Evolutionary conservation across 805 yeast species (phyloP).

Genomic region (Jamesozyma piceae): DNA sequence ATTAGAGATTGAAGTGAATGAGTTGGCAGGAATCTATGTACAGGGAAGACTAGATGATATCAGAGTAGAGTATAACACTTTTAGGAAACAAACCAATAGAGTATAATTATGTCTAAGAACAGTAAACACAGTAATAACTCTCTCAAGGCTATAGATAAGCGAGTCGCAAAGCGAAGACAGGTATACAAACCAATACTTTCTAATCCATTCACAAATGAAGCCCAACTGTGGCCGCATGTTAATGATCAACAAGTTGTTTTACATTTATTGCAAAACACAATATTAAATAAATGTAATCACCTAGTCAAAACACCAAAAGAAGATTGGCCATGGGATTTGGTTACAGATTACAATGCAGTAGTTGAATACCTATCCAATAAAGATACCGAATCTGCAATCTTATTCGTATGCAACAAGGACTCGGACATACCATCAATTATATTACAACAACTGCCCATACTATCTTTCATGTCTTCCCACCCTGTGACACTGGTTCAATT

Average conservation of each 20-base stretch:
- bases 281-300: conserved; percentile 30
- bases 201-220: conserved; percentile 48
- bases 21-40: too few species aligned
- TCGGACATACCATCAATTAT: conserved; percentile 39
- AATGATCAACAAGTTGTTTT: conserved; percentile 32
- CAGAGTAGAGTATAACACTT: too few species aligned
- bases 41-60: too few species aligned
- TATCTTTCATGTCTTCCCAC: conserved; percentile 34
- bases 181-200: conserved; percentile 58
- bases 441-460: conserved; percentile 48
- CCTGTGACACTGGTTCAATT: conserved; percentile 49
- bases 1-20: too few species aligned
- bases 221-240: conserved; percentile 34
- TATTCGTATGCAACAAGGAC: conserved; percentile 57
- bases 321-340: conserved; percentile 17
- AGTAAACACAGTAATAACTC: conserved; percentile 29
- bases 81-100: too few species aligned
- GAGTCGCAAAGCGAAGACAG: conserved; percentile 35
- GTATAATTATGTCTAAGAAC: too few species aligned
- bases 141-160: conserved; percentile 40
- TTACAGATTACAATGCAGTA: conserved; percentile 41
- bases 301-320: conserved; percentile 11
- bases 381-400: conserved; percentile 6
- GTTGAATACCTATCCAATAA: conserved; percentile 40
- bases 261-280: conserved; percentile 31